Evolutionary conservation across 495 filamentous ascomycete genomes (phyloP).

Genomic region (Viridothelium virens): DNA sequence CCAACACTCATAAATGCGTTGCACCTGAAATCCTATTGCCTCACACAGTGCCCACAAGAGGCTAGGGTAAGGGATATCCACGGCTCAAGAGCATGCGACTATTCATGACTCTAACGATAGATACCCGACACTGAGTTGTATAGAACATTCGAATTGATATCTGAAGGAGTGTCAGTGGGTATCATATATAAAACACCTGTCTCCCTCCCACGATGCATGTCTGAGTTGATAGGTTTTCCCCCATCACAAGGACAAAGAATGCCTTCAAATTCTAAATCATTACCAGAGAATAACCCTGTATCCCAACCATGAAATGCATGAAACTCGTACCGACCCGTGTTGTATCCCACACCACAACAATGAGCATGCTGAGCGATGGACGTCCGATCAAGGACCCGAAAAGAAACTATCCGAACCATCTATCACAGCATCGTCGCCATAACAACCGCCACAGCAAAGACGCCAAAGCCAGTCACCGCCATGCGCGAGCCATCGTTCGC

Average conservation of each 20-base stretch:
- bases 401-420: background rate
- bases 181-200: background rate
- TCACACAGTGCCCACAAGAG: too few relatives aligned
- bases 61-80: too few relatives aligned
- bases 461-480: background rate
- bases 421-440: background rate
- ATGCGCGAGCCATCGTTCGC: background rate
- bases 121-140: background rate
- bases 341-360: background rate
- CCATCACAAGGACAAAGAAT: background rate
- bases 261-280: background rate
- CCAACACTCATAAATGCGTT: too few relatives aligned
- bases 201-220: background rate
- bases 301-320: background rate
- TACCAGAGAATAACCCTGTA: background rate
- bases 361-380: background rate
- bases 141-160: background rate
- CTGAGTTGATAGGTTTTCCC: too few relatives aligned
- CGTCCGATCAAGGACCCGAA: background rate
- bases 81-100: too few relatives aligned
- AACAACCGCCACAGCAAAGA: background rate
- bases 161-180: constrained; percentile 5
- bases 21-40: too few relatives aligned
- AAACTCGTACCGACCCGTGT: background rate
- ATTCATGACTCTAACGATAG: too few relatives aligned